Base-by-base conservation (phyloP, 2,329 filamentous ascomycete genomes). In the Chrysoporthe austroafricana region DNA sequence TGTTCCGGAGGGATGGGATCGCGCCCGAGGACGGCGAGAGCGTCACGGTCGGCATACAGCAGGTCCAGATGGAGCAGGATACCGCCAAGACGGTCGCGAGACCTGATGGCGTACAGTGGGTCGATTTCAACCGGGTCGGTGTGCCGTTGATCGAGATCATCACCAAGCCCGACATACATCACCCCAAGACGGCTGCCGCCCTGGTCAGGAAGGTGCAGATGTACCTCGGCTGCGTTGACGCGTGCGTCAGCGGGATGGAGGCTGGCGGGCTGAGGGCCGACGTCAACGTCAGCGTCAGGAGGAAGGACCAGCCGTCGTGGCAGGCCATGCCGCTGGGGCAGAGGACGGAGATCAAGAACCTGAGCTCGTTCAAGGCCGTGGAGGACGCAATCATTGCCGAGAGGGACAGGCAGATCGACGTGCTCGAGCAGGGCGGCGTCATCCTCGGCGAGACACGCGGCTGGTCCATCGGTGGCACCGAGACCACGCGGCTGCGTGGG, bases 11-110 rank as follows among this genome's bases (percentile, higher is more conserved):
- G 67, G 95, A 97, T 75, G 94, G 94, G 1, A 92, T 97, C 70
- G 90, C 90, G 0, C 83, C 87, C 0, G 86, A 92, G 73, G 91
- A 94, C 73, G 91, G 91, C 0, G 83, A 90, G 21, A 80, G 84
- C n/a, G 80, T 97, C 26, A 84, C 82, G 0, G 85, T 99, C 62
- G 90, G 91, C 42, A 97, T 99, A 75, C 92, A 96, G 78, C 96
- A 98, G 78, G 86, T 99, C 9, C 96, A 99, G 79, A 90, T 99
- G 82, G 96, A 99, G 80, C 96, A 99, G 79, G 96, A 99, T 77
- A 98, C 96, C 0, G 96, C 94, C 72, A 98, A 98, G 79, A 97
- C 95, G 0, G 86, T 94, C 50, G 90, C 92, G 39, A 90, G 95
- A 73, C 88, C 91, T 1, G 88, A 87, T 14, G 89, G 87, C 14